These are phyloP conservation scores for Ophiostoma pallidulum DNA, from an alignment of 2,329 filamentous ascomycete species.

Conservation along the genomic window DNA sequence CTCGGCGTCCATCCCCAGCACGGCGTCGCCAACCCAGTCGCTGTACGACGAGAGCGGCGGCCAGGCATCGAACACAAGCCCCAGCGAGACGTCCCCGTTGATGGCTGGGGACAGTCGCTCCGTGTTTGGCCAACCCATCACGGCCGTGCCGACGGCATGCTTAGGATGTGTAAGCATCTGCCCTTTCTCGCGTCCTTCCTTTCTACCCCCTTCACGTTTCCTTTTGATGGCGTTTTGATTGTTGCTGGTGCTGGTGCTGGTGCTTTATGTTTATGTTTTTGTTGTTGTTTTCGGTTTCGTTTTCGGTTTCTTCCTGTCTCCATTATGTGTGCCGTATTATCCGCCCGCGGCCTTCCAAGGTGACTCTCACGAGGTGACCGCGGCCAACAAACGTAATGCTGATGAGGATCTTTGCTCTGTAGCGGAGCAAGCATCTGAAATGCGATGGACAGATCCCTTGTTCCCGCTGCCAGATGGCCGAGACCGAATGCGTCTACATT, in stretches of 20 bases:
- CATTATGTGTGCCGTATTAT: too few relatives aligned
- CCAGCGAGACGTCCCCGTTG: constrained; percentile 3
- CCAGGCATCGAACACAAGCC: constrained; percentile 4
- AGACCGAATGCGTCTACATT: constrained; percentile 59
- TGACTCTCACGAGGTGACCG: too few relatives aligned
- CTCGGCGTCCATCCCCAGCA: not conserved
- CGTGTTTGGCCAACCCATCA: not conserved
- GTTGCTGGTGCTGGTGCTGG: too few relatives aligned
- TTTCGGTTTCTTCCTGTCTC: too few relatives aligned
- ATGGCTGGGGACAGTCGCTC: not conserved
- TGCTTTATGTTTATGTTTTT: too few relatives aligned
- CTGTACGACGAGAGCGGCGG: not conserved
- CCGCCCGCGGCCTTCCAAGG: too few relatives aligned
- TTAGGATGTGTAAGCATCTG: constrained; percentile 42
- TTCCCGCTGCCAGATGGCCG: constrained; percentile 51
- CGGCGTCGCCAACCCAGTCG: not conserved
- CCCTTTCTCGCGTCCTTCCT: not conserved
- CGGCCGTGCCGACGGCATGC: constrained; percentile 38
- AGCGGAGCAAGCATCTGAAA: constrained; percentile 62
- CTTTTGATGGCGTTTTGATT: too few relatives aligned
- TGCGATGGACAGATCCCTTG: constrained; percentile 65
- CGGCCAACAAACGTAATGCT: not conserved
- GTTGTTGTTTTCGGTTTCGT: too few relatives aligned
- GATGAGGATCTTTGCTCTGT: not conserved
- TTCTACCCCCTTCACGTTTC: not conserved